Conservation (phyloP, 257 asterid species). For the Solanum dulcamara region DNA sequence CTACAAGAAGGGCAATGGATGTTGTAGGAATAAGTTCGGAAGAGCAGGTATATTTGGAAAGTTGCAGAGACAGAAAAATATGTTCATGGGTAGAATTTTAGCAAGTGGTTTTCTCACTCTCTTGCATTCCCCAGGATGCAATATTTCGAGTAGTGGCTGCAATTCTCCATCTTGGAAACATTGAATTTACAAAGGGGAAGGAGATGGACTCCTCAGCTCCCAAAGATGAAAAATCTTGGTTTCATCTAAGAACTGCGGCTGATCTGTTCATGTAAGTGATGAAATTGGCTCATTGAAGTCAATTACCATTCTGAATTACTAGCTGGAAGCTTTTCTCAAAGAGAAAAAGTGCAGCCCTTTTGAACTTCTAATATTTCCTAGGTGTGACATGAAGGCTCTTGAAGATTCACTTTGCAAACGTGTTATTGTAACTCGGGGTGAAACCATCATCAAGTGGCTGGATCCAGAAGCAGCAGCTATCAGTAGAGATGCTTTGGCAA, state of each 20-base stretch:
- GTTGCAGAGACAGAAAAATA: neutral
- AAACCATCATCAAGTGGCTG: slow-evolving; percentile 11
- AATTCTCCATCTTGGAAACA: slow-evolving; percentile 17
- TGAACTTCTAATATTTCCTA: neutral
- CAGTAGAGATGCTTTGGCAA: slow-evolving; percentile 22
- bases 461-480: slow-evolving; percentile 19
- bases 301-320: neutral
- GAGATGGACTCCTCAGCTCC: slow-evolving; percentile 18
- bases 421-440: slow-evolving; percentile 15
- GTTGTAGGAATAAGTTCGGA: slow-evolving; percentile 12
- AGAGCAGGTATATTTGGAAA: slow-evolving; percentile 9
- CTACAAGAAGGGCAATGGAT: slow-evolving; percentile 17
- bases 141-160: slow-evolving; percentile 23
- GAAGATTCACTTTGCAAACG: slow-evolving; percentile 17
- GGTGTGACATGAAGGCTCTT: slow-evolving; percentile 19
- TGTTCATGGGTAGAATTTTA: neutral
- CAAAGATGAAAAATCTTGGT: slow-evolving; percentile 13
- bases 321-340: neutral
- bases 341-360: neutral
- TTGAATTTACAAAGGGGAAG: slow-evolving; percentile 14
- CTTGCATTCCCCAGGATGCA: slow-evolving; percentile 10
- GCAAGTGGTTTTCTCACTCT: neutral
- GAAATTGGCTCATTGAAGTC: neutral
- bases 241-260: slow-evolving; percentile 14
- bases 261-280: slow-evolving; percentile 12